Evolutionary conservation across 495 filamentous ascomycete genomes (phyloP).

Genomic region (Tuber indicum): DNA sequence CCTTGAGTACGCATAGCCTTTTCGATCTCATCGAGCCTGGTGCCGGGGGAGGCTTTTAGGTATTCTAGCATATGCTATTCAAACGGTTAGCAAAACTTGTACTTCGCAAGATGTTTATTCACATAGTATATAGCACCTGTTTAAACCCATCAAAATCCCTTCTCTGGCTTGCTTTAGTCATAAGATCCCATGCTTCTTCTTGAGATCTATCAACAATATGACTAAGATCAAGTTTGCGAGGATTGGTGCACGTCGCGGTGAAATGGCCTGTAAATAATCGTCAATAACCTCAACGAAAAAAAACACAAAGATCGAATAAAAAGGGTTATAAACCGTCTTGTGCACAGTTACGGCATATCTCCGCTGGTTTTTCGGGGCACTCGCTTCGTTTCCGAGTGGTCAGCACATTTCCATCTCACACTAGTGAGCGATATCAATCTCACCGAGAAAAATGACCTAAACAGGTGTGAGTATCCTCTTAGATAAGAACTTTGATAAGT

Average conservation of each 20-base stretch:
- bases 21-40: conserved; percentile 67
- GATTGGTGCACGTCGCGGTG: conserved; percentile 58
- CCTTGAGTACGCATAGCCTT: conserved; percentile 59
- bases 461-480: neutral
- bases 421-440: neutral
- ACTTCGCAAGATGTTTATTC: neutral
- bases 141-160: conserved; percentile 70
- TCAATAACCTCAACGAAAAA: conserved; percentile 8
- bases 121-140: conserved; percentile 46
- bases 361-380: conserved; percentile 46
- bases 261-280: conserved; percentile 54
- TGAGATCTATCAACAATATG: conserved; percentile 53
- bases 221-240: conserved; percentile 61
- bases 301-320: conserved; percentile 5
- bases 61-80: conserved; percentile 60
- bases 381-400: neutral
- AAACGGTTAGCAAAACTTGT: conserved; percentile 25
- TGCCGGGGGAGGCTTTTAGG: conserved; percentile 61
- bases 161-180: conserved; percentile 57
- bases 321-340: conserved; percentile 53
- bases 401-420: neutral
- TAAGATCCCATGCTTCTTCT: conserved; percentile 63
- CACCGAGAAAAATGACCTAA: conserved; percentile 45
- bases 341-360: conserved; percentile 68
- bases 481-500: neutral